Base-by-base conservation (phyloP, 2,329 filamentous ascomycete genomes). In the Colletotrichum sp. region DNA sequence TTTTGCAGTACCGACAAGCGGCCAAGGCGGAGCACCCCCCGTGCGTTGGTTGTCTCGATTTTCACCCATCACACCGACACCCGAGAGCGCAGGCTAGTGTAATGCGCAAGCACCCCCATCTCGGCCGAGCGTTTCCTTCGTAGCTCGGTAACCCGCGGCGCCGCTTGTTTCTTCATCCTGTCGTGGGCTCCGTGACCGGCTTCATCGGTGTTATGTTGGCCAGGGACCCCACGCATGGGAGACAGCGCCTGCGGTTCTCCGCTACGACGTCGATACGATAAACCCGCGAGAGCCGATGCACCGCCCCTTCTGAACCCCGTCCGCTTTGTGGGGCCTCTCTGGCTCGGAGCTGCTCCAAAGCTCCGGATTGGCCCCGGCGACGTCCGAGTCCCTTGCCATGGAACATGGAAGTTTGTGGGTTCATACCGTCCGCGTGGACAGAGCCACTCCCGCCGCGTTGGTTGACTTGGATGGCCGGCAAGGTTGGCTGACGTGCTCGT, bases 361-460 rank as follows among this genome's bases (percentile, higher is more conserved):
- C 32, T 63, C 69, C 63, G 73, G 73, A 76, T 63, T 76, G 69
- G 73, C 69, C 24, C 63, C 73, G 73, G 69, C 63, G 39, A 76
- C 49, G 55, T 57, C 63, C 63, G 69, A 59, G 64, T 21, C 26
- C 34, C 65, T 12, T 39, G 26, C 24, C 28, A 72, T 57, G 63
- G 55, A 63, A 59, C 55, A 39, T 72, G 55, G 30, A 68, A 44
- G 26, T 4, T 52, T 34, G 63, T 55, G 63, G 52, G 32, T 39
- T 72, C 18, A 32, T 30, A 52, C 62, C 69, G 30, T 49, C 63
- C 49, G 69, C 67, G 55, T 75, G 52, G 72, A 44, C 72, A 55
- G 69, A 34, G 49, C 55, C 52, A 57, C 30, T 75, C 39, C 55
- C 69, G 36, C 63, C 36, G 63, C 49, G 62, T 28, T 32, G 28